phyloP scores from a whole-genome alignment of 164 flowering plant species.

The Vitis rotundifolia region DNA sequence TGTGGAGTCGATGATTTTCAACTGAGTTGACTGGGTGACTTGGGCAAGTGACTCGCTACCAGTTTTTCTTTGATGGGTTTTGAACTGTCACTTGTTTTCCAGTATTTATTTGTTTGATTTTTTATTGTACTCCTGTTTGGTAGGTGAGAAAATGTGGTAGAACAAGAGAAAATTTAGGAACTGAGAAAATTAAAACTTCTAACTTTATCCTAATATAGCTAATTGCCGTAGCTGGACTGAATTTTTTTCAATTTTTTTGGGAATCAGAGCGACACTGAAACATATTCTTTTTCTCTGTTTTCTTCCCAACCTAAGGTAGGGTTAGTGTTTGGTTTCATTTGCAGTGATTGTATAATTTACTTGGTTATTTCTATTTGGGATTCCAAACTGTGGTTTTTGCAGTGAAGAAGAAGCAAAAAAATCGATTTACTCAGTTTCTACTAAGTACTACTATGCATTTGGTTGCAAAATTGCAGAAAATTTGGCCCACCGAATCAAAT shows the following conservation, averaged over 20 bases:
- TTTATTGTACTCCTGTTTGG: not conserved
- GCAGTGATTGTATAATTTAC: too few relatives aligned
- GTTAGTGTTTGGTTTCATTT: not conserved
- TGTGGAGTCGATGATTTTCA: not conserved
- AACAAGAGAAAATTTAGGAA: too few relatives aligned
- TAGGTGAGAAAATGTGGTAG: too few relatives aligned
- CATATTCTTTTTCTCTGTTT: too few relatives aligned
- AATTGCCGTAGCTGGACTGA: not conserved
- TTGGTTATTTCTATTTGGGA: not conserved
- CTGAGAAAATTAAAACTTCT: too few relatives aligned
- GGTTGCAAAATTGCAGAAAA: conserved; percentile 23
- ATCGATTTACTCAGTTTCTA: conserved; percentile 42
- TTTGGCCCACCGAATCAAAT: conserved; percentile 23
- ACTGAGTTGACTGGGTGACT: not conserved
- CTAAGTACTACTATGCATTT: conserved; percentile 38
- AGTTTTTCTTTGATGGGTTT: not conserved
- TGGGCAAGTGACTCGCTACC: conserved; percentile 2
- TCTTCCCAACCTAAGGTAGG: too few relatives aligned
- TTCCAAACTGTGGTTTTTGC: conserved; percentile 1
- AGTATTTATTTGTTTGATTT: not conserved
- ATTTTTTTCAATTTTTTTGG: too few relatives aligned
- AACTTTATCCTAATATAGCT: too few relatives aligned
- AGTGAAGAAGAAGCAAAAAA: conserved; percentile 42
- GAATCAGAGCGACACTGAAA: too few relatives aligned
- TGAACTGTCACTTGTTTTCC: too few relatives aligned